Evolutionary conservation across 75 land plant genomes (phyloP).

Genomic region (Selaginella moellendorffii): DNA sequence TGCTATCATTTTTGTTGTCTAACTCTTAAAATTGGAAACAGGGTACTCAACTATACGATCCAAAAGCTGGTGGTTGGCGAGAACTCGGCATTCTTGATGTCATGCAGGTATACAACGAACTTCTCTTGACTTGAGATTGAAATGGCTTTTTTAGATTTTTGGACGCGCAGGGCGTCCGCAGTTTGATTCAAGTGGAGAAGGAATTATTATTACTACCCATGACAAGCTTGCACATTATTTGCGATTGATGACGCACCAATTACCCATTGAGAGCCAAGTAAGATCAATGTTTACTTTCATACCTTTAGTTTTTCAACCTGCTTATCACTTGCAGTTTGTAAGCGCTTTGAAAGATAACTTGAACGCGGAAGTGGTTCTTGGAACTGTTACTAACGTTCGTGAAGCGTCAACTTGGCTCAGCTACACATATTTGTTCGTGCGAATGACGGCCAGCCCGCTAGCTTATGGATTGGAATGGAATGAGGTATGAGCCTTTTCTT

Average conservation of each 20-base stretch:
- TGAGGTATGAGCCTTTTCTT: slow-evolving; percentile 35
- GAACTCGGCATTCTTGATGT: slow-evolving; percentile 99
- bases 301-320: no score
- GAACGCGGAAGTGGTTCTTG: slow-evolving; percentile 90
- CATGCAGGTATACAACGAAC: slow-evolving; percentile 64
- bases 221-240: slow-evolving; percentile 84
- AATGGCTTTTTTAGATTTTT: slow-evolving; percentile 49
- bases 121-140: background rate
- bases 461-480: slow-evolving; percentile 95
- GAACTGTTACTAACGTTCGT: slow-evolving; percentile 92
- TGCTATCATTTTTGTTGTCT: background rate
- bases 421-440: slow-evolving; percentile 86
- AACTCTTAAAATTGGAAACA: slow-evolving; percentile 16
- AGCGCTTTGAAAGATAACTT: slow-evolving; percentile 89
- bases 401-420: slow-evolving; percentile 99
- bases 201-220: slow-evolving; percentile 92
- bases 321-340: slow-evolving; percentile 52
- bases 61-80: slow-evolving; percentile 95
- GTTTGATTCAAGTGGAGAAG: slow-evolving; percentile 98
- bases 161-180: slow-evolving; percentile 99
- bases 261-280: slow-evolving; percentile 98
- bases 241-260: slow-evolving; percentile 71
- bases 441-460: slow-evolving; percentile 83
- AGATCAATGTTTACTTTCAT: background rate
- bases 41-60: slow-evolving; percentile 99